phyloP scores from a whole-genome alignment of 2,329 filamentous ascomycete genomes.

The Aspergillus amoenus region DNA sequence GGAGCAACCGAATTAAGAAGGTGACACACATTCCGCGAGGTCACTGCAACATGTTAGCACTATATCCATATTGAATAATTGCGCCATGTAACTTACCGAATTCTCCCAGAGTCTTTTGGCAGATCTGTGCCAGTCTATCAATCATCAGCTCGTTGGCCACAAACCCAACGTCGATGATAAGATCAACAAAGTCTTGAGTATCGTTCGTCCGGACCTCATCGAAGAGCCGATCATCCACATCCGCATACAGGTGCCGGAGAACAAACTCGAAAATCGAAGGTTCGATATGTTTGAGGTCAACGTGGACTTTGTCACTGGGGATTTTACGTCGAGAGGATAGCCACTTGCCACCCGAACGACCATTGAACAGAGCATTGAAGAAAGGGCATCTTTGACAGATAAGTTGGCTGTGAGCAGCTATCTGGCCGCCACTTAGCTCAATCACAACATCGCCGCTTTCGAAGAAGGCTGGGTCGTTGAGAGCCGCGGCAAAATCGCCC shows the following conservation, averaged over 20 bases:
- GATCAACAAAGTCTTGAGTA: conserved; percentile 80
- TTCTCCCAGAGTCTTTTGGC: conserved; percentile 77
- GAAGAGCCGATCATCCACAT: conserved; percentile 77
- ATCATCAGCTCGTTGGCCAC: conserved; percentile 95
- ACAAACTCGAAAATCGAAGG: conserved; percentile 74
- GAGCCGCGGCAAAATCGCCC: conserved; percentile 68
- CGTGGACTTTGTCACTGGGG: conserved; percentile 55
- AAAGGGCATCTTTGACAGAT: conserved; percentile 85
- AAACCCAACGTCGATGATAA: conserved; percentile 87
- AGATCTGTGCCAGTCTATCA: conserved; percentile 83
- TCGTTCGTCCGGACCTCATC: conserved; percentile 69
- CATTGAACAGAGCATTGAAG: conserved; percentile 85
- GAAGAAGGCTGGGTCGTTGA: conserved; percentile 69
- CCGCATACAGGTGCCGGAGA: conserved; percentile 77
- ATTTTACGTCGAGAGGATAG: conserved; percentile 64
- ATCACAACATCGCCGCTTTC: conserved; percentile 76
- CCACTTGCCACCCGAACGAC: conserved; percentile 84
- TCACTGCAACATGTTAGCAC: conserved; percentile 53
- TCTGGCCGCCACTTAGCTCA: conserved; percentile 69
- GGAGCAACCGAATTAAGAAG: conserved; percentile 83
- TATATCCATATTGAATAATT: background rate
- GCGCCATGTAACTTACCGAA: conserved; percentile 56
- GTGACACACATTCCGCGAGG: conserved; percentile 78
- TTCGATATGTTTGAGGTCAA: conserved; percentile 81
- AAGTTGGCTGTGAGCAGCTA: conserved; percentile 73